Base-by-base conservation (phyloP, 1,284 basidiomycete species). In the Fistulina hepatica region DNA sequence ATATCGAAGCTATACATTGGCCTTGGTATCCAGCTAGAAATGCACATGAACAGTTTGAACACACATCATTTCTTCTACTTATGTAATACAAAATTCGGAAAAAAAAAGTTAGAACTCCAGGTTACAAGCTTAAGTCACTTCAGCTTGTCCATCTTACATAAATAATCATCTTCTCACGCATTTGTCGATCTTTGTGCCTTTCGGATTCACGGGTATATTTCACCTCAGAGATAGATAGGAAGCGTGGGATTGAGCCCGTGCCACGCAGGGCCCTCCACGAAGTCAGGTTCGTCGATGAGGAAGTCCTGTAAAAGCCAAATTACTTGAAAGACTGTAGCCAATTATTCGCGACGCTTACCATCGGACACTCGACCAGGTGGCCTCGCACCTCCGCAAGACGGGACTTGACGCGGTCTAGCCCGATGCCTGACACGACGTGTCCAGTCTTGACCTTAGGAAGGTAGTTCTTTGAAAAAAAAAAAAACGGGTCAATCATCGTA, bases 361-460 rank as follows among this genome's bases (percentile, higher is more conserved):
- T 53, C 30, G 84, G 81, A 49, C 71, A 73, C 50, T 86, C 83
- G 3, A 88, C 82, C n/a, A 88, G 52, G 8, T 78, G 65, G 23
- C 82, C 83, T 48, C 62, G 69, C 40, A 95, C 76, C 48, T 75
- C 64, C 21, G 65, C 62, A 32, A 97, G 69, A 24, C 76, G 72
- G 31, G 75, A 63, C 65, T 93, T 91, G 48, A 90, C 69, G 33
- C 78, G 71, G 2, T 66, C 60, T 15, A 90, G 59, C 1, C 71
- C 55, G 21, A 88, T 51, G 4, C 65, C 75, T 8, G 76, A 76
- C 2, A 74, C 77, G 36, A 94, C 78, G 57, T 94, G 92, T 2
- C 89, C 89, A 4, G 72, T 68, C 69, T 85, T 79, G 43, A 78
- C 71, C 51, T 85, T 81, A 4, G 82, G 76, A 6, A 78, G 67